Percentiles rank a stretch among this genome's conserved stretches.
phyloP scores from a whole-genome alignment of 2,329 filamentous ascomycete species.

The Leptographium lundbergii region DNA sequence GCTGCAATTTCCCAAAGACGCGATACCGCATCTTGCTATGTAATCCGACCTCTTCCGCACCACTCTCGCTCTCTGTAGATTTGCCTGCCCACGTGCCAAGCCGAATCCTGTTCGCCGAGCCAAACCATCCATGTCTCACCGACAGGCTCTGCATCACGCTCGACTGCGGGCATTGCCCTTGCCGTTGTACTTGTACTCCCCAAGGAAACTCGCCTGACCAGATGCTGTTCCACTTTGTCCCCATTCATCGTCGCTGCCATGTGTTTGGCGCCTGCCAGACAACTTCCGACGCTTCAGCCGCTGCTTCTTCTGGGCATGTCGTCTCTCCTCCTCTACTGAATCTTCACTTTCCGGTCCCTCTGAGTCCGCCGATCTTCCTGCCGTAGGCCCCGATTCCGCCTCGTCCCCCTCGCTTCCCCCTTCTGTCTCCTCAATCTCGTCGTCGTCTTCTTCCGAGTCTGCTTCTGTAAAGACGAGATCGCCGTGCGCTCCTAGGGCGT shows the following conservation, averaged over 20 bases:
- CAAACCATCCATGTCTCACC: neutral
- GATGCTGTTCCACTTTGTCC: neutral
- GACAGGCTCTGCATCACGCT: neutral
- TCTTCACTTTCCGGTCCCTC: neutral
- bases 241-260: neutral
- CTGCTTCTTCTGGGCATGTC: neutral
- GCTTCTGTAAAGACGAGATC: conserved; percentile 61
- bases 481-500: conserved; percentile 49
- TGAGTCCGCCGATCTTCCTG: no score
- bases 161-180: no score
- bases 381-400: neutral
- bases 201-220: neutral
- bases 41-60: neutral
- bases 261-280: neutral
- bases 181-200: no score
- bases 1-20: no score
- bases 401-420: neutral
- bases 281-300: neutral
- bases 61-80: neutral
- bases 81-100: neutral
- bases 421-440: neutral
- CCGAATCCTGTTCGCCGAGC: neutral
- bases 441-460: conserved; percentile 16
- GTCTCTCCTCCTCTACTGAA: neutral
- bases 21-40: neutral